Percentiles rank a stretch among this genome's conserved stretches.
Conservation (phyloP, 129 eudicot genomes). For the Silybum marianum region DNA sequence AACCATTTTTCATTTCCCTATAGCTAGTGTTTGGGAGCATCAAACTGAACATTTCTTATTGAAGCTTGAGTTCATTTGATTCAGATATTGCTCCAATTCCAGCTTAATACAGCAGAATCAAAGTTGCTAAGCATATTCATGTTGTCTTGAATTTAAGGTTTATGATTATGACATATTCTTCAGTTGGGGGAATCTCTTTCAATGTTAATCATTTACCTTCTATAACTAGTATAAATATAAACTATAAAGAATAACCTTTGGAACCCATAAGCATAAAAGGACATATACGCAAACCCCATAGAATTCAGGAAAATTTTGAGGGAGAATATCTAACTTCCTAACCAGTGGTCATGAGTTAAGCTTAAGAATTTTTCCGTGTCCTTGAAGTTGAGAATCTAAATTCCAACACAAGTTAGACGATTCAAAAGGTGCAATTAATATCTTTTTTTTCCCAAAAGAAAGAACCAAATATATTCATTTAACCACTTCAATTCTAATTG, state of each 20-base stretch:
- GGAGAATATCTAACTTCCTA: too few relatives aligned
- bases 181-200: background rate
- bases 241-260: background rate
- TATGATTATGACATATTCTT: background rate
- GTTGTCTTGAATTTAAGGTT: background rate
- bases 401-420: background rate
- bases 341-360: too few relatives aligned
- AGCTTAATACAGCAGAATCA: background rate
- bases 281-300: background rate
- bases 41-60: background rate
- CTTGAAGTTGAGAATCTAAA: background rate
- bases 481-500: background rate
- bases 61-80: slow-evolving; percentile 3
- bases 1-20: background rate
- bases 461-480: background rate
- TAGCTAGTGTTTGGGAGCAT: background rate
- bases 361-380: background rate
- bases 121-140: background rate
- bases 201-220: background rate
- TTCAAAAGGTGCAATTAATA: background rate
- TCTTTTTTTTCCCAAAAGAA: background rate
- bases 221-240: background rate
- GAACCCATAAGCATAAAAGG: background rate
- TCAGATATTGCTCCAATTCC: background rate
- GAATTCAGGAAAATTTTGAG: background rate